Conservation (phyloP, 2,329 filamentous ascomycete species). For the Microdochium trichocladiopsis region DNA sequence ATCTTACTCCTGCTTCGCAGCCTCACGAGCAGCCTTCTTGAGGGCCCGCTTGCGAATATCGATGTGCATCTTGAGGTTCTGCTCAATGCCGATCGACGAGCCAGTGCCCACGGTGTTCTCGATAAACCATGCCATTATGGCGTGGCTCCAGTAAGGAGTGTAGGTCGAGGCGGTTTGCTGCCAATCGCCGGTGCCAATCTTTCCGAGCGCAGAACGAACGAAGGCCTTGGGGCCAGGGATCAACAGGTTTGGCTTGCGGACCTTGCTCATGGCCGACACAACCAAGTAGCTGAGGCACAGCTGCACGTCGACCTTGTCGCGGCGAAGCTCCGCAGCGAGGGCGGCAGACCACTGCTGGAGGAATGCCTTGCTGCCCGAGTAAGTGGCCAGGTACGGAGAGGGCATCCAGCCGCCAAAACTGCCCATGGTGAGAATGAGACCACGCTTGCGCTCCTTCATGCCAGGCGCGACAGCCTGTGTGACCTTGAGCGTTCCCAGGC, state of each 20-base stretch:
- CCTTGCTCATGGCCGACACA: conserved; percentile 95
- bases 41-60: conserved; percentile 77
- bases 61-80: conserved; percentile 66
- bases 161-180: conserved; percentile 77
- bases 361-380: conserved; percentile 97
- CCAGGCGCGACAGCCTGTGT: conserved; percentile 80
- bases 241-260: conserved; percentile 68
- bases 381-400: conserved; percentile 87
- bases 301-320: conserved; percentile 80
- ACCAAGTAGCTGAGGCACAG: conserved; percentile 89
- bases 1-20: conserved; percentile 51
- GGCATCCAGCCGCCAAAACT: conserved; percentile 92
- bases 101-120: conserved; percentile 48
- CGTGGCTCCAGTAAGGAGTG: conserved; percentile 91
- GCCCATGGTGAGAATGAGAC: conserved; percentile 93
- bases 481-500: conserved; percentile 78
- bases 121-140: conserved; percentile 78
- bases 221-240: conserved; percentile 80
- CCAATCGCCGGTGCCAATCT: conserved; percentile 75
- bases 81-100: conserved; percentile 35
- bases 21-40: conserved; percentile 75
- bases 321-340: conserved; percentile 74
- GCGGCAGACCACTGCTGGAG: conserved; percentile 92
- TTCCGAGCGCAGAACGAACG: conserved; percentile 69
- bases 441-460: conserved; percentile 76